Base-by-base conservation (phyloP, 1,284 basidiomycete species). In the Ceratobasidium sp. region DNA sequence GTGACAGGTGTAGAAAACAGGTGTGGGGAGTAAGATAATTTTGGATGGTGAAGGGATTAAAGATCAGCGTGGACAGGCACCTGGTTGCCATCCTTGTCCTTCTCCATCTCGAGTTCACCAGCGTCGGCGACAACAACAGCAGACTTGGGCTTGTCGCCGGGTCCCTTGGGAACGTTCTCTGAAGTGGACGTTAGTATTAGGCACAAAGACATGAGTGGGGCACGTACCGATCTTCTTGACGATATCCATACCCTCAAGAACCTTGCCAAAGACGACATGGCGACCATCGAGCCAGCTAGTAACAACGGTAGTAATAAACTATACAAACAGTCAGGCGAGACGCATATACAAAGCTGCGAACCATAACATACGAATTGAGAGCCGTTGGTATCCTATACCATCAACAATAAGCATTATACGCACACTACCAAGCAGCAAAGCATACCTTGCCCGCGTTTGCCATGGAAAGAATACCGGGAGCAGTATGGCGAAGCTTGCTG, bases 41-140 rank as follows among this genome's bases (percentile, higher is more conserved):
- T 71, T 75, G 55, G 63, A 55, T 56, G 64, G 66, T 23, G 72
- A 61, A 40, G 75, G 79, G 49, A 73, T 91, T 91, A 97, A 84
- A 97, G 95, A 91, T 98, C 96, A 90, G 90, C 92, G 83, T 91
- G 95, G 84, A 95, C 86, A 88, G 95, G 96, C 91, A 97, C 94
- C 94, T 97, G 88, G 81, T 94, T 93, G 84, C 92, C 94, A 77
- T 92, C 88, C 79, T 87, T 88, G 82, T 94, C 93, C 55, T 86
- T 85, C 78, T 87, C 88, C 56, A 95, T 84, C 55, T 87, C 86
- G 71, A 96, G 87, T 93, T 95, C 96, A 85, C 95, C 95, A 78
- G 91, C 92, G 82, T 93, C 92, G 56, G 84, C 91, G 82, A 98
- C 97, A 81, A 90, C 85, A 80, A 98, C 90, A 79, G 95, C 91